Evolutionary conservation across 257 asterid genomes (phyloP), one percentile per base, ranked within the genome.

Genomic region (Marsdenia floribunda): DNA sequence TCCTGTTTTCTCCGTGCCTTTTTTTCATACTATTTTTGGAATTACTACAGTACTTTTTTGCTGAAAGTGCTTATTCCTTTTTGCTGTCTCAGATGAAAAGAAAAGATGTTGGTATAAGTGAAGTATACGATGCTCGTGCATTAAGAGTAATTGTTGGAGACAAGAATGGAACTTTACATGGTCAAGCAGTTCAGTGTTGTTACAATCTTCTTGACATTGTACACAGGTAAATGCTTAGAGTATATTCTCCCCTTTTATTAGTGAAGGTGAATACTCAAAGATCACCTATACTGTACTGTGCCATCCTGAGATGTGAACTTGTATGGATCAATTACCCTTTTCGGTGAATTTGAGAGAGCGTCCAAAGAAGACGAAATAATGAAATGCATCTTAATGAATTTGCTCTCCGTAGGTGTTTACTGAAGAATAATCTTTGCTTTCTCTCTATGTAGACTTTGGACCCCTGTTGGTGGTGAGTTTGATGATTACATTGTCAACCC

Each of bases 401-500:
- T 29, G 21, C 68, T 50, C 12, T 52, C 33, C 37, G 4, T 5
- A 57, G 49, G 24, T 53, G 54, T n/a, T 4, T 9, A 19, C 65
- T 70, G 68, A 74, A 55, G 78, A 63, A 66, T 70, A 67, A 71
- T 69, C 38, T 52, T 16, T 72, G 68, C 50, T 85, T 72, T 80
- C 44, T 73, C 15, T 75, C 24, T 75, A 9, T 67, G 75, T 85
- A 93, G 98, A 81, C 86, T 91, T 57, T 93, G 98, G 98, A 87
- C 93, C 76, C 98, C 97, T 44, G 89, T 93, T 58, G 96, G 90
- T 71, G 98, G 98, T 21, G 98, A 93, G 82, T 85, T 93, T 77
- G 98, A 89, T 46, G 98, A 93, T 79, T 93, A 93, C 85, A 88
- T 93, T 72, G 92, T 93, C 76, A 93, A 93, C 87, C 98, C 98